Percentiles rank a stretch among this genome's conserved stretches.
phyloP scores from a whole-genome alignment of 2,329 filamentous ascomycete species.

The Hymenoscyphus scutula region DNA sequence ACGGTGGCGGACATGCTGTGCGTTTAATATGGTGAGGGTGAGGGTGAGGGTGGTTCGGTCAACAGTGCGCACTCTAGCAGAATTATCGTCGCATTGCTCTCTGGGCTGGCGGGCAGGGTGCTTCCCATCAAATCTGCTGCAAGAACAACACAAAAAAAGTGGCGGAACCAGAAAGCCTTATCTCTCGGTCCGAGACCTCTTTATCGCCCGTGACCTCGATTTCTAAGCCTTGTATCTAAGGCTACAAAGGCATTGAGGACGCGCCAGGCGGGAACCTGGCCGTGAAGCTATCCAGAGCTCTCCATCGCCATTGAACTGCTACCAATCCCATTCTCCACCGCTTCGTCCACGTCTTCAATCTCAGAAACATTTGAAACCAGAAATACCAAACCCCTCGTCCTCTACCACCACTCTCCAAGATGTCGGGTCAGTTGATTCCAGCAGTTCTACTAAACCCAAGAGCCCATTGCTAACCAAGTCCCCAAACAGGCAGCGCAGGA shows the following conservation, averaged over 20 bases:
- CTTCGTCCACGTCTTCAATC: background rate
- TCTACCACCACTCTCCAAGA: slow-evolving; percentile 25
- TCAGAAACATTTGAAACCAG: background rate
- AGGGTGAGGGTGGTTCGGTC: slow-evolving; percentile 10
- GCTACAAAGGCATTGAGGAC: slow-evolving; percentile 7
- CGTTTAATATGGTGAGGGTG: slow-evolving; percentile 20
- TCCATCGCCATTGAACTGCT: slow-evolving; percentile 7
- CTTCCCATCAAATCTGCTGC: slow-evolving; percentile 1
- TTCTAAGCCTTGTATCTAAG: slow-evolving; percentile 1
- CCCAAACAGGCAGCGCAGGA: slow-evolving; percentile 68
- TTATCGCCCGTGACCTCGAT: slow-evolving; percentile 4
- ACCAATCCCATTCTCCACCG: slow-evolving; percentile 13
- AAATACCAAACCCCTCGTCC: background rate
- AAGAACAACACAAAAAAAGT: slow-evolving; percentile 9
- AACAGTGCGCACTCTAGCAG: slow-evolving; percentile 11
- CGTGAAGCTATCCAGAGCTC: slow-evolving; percentile 15
- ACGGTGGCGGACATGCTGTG: slow-evolving; percentile 20
- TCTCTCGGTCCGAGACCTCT: background rate
- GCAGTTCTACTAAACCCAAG: slow-evolving; percentile 10
- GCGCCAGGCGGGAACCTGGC: slow-evolving; percentile 17
- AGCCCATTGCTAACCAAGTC: slow-evolving; percentile 27
- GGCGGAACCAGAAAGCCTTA: background rate
- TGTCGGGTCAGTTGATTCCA: slow-evolving; percentile 39
- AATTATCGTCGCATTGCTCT: slow-evolving; percentile 15
- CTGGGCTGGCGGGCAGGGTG: slow-evolving; percentile 8